Conservation (phyloP, 129 eudicot genomes). For the Logfia minima region DNA sequence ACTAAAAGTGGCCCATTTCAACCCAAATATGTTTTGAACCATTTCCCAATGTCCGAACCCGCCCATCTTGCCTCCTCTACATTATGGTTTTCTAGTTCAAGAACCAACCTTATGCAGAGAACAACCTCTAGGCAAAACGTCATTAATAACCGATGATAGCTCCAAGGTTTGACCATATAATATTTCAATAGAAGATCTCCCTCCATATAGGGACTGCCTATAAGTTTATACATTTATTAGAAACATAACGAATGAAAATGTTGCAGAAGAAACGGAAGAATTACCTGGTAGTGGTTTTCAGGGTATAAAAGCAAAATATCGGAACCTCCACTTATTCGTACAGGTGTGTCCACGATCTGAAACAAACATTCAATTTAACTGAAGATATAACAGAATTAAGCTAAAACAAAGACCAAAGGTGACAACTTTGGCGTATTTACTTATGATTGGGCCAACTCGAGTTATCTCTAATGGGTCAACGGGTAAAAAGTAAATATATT, state of each 20-base stretch:
- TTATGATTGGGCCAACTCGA: no score
- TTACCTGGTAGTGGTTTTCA: constrained; percentile 75
- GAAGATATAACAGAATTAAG: background rate
- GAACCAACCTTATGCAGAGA: constrained; percentile 81
- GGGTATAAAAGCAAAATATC: constrained; percentile 85
- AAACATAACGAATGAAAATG: background rate
- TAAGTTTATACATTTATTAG: background rate
- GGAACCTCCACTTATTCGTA: constrained; percentile 48
- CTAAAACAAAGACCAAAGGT: background rate
- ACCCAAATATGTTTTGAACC: background rate
- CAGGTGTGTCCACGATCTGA: constrained; percentile 62
- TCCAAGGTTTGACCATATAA: constrained; percentile 52
- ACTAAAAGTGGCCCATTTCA: background rate
- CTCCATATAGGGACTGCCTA: constrained; percentile 88
- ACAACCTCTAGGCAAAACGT: constrained; percentile 61
- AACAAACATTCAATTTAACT: background rate
- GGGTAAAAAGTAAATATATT: no score
- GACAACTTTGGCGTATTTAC: no score
- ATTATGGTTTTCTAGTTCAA: background rate
- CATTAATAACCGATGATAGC: constrained; percentile 37
- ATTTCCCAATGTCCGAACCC: background rate
- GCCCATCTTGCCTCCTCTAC: background rate
- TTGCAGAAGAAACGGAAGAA: background rate
- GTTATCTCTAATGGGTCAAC: no score
- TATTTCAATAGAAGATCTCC: constrained; percentile 65